Evolutionary conservation across 2,329 filamentous ascomycete species (phyloP).

Genomic region (Diplodia mutila): DNA sequence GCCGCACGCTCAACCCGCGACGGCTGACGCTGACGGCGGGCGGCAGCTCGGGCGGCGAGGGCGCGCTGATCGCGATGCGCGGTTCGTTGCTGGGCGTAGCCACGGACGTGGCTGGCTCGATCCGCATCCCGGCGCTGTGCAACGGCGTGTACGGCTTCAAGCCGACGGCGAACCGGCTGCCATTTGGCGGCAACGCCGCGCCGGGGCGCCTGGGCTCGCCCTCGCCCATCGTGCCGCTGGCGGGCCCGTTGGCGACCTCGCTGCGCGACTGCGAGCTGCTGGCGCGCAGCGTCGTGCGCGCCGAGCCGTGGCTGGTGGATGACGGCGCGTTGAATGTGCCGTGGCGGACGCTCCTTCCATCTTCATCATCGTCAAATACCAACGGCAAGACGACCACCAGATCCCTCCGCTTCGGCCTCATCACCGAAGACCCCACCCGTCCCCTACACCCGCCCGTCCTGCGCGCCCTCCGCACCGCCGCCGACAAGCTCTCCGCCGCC

Average conservation of each 20-base stretch:
- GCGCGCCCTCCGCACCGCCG: constrained; percentile 50
- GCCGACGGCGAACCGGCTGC: constrained; percentile 52
- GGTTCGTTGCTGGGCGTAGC: constrained; percentile 64
- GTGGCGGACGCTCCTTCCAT: constrained; percentile 45
- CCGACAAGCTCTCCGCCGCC: constrained; percentile 42
- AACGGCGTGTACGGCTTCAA: constrained; percentile 42
- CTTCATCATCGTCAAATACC: neutral
- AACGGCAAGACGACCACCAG: constrained; percentile 23
- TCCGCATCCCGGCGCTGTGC: constrained; percentile 87
- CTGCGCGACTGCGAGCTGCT: constrained; percentile 48
- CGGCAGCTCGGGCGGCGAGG: constrained; percentile 69
- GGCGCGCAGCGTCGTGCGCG: constrained; percentile 47
- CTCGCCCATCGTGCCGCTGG: constrained; percentile 42
- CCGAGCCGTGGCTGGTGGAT: constrained; percentile 53
- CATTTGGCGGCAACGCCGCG: constrained; percentile 40
- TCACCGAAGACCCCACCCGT: constrained; percentile 46
- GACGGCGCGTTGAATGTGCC: constrained; percentile 47
- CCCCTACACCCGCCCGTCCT: constrained; percentile 33
- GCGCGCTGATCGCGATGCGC: constrained; percentile 60
- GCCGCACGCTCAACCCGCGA: constrained; percentile 65
- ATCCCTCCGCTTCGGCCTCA: constrained; percentile 23
- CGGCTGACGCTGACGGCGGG: constrained; percentile 65
- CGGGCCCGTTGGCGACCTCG: constrained; percentile 50
- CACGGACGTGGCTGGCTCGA: constrained; percentile 64
- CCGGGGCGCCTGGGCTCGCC: constrained; percentile 23